Conservation (phyloP, 306 rosid genomes). For the Albizia julibrissin region DNA sequence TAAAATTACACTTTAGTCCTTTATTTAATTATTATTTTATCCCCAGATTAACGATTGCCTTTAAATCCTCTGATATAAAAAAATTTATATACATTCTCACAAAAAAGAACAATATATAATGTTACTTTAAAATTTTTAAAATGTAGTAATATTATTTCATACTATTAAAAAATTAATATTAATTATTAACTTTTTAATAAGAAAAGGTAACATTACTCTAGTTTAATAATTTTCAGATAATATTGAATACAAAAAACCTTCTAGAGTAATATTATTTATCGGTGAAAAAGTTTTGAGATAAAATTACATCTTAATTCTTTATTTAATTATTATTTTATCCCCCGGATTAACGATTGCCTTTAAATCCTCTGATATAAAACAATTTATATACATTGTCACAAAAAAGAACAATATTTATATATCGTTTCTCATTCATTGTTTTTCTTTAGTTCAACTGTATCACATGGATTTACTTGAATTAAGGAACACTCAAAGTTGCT, state of each 20-base stretch:
- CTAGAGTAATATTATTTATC: no score
- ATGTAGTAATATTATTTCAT: no score
- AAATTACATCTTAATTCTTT: background rate
- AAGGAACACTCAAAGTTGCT: background rate
- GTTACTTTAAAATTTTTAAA: no score
- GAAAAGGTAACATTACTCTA: no score
- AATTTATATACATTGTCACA: background rate
- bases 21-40: background rate
- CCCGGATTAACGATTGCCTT: background rate
- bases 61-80: background rate
- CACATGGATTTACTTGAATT: background rate
- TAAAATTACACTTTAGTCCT: no score
- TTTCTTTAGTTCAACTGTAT: background rate
- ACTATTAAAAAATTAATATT: no score
- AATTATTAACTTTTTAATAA: no score
- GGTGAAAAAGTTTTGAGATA: no score
- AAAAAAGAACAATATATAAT: background rate
- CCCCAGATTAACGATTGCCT: background rate
- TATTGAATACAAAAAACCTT: no score
- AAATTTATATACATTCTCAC: background rate
- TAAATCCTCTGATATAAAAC: background rate
- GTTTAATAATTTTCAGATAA: no score
- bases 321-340: background rate
- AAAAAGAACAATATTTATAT: background rate
- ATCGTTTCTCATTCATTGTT: background rate